These are phyloP conservation scores for Beauveria varroae DNA, from an alignment of 2,329 filamentous ascomycete genomes.

Conservation along the genomic window DNA sequence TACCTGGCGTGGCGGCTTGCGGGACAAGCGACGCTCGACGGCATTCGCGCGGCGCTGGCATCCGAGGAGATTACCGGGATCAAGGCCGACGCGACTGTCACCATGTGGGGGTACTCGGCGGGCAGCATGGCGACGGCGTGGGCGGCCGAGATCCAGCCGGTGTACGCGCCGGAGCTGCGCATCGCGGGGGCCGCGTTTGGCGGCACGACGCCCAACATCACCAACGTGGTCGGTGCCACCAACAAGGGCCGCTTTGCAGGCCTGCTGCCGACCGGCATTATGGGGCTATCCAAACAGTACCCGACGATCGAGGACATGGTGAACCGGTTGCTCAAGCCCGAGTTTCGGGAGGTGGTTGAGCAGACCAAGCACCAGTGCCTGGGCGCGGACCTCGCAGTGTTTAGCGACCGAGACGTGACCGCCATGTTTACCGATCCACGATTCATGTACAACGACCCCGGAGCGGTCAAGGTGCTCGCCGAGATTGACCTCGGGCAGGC, in stretches of 20 bases:
- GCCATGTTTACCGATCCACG: conserved; percentile 33
- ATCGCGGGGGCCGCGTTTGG: conserved; percentile 20
- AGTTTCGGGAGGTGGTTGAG: conserved; percentile 19
- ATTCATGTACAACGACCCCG: conserved; percentile 17
- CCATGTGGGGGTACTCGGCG: conserved; percentile 35
- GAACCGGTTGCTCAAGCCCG: conserved; percentile 13
- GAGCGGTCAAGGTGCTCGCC: conserved; percentile 20
- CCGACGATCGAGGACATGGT: conserved; percentile 12
- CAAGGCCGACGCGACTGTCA: conserved; percentile 24
- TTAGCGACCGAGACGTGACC: conserved; percentile 27
- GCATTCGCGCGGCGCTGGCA: conserved; percentile 33
- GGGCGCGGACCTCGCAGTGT: conserved; percentile 19
- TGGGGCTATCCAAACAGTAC: conserved; percentile 18
- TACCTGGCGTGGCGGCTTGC: conserved; percentile 33
- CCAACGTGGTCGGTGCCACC: conserved; percentile 10
- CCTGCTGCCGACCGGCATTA: conserved; percentile 16
- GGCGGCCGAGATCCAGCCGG: conserved; percentile 20
- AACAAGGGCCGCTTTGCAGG: conserved; percentile 15
- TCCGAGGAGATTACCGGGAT: conserved; percentile 23
- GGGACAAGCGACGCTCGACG: conserved; percentile 36
- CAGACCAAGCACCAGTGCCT: conserved; percentile 21
- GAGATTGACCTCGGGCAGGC: conserved; percentile 27
- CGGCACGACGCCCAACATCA: conserved; percentile 17
- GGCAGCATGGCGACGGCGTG: conserved; percentile 17
- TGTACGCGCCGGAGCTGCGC: conserved; percentile 18